Evolutionary conservation across 2,329 filamentous ascomycete species (phyloP).

Genomic region (Alternaria dauci): DNA sequence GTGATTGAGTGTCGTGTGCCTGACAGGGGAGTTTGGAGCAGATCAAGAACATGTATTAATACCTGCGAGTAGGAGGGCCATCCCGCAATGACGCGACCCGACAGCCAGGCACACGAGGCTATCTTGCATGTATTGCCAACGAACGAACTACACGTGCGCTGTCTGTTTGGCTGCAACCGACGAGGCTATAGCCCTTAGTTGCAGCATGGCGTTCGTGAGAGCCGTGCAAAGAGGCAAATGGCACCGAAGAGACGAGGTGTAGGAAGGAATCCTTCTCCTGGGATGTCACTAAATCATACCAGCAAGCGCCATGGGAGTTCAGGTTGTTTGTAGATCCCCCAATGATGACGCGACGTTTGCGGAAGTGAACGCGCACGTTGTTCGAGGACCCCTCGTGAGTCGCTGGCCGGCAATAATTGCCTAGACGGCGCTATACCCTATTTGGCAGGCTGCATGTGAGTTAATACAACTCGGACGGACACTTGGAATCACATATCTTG

Average conservation of each 20-base stretch:
- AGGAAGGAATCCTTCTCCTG: constrained; percentile 22
- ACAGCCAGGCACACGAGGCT: constrained; percentile 11
- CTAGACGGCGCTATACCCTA: constrained; percentile 14
- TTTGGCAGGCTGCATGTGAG: constrained; percentile 10
- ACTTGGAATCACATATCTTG: neutral
- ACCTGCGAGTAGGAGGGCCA: constrained; percentile 7
- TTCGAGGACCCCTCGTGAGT: constrained; percentile 21
- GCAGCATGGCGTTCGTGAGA: constrained; percentile 9
- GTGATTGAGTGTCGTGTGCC: constrained; percentile 23
- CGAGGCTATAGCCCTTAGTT: constrained; percentile 4
- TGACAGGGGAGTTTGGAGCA: constrained; percentile 6
- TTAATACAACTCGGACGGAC: neutral
- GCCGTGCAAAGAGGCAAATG: constrained; percentile 5
- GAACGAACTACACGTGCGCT: neutral
- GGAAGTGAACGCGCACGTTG: constrained; percentile 26
- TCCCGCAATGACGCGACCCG: constrained; percentile 18
- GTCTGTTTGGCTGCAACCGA: constrained; percentile 25
- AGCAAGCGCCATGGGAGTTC: neutral
- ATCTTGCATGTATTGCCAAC: neutral
- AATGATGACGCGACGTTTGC: constrained; percentile 11
- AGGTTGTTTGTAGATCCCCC: neutral
- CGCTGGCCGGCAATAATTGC: constrained; percentile 16
- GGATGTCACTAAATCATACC: constrained; percentile 8
- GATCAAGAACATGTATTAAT: constrained; percentile 21
- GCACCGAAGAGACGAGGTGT: constrained; percentile 9